Evolutionary conservation across 2,329 filamentous ascomycete species (phyloP), one percentile per base, ranked within the genome.

Genomic region (Paecilomyces formosus): DNA sequence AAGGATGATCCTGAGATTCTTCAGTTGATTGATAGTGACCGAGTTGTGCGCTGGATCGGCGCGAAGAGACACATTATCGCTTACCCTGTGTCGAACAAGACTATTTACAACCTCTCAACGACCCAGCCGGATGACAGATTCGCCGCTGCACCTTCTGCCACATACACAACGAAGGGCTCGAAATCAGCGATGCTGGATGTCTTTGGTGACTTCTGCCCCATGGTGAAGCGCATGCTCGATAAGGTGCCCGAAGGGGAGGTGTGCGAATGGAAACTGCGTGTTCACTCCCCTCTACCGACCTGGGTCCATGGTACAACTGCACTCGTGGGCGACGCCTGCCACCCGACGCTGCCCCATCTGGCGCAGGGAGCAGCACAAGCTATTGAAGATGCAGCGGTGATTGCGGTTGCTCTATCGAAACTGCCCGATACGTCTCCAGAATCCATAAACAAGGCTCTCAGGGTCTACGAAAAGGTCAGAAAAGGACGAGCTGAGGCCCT

Each of bases 21-120:
- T 24, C 77, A 72, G 0, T 76, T 89, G 3, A 75, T 88, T 12
- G 78, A 85, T 52, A 76, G 76, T 15, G 81, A 86, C 57, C 74
- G 76, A 6, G 85, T 84, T 0, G 82, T 81, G 1, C 78, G 86
- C 45, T 88, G 84, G 82, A 86, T 88, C 55, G 85, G 86, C n/a
- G 81, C 82, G 58, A 82, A 83, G 66, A 78, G 84, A 3, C 86
- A 88, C 63, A 84, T 88, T 61, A 88, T 89, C 66, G 85, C 84
- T 1, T 89, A 89, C 65, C 81, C 85, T 0, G 80, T 89, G 30
- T 79, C 82, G 57, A 79, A 80, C 62, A 85, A 88, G 65, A 79
- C 79, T 15, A 82, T 88, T 58, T 88, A 88, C 76, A 89, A 89
- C 71, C 72, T 88, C 49, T 85, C 82, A 12, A 86, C 85, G 1